Evolutionary conservation across 1,284 basidiomycete genomes (phyloP), one percentile per base, ranked within the genome.

Genomic region (Xerocomus minutiporus): DNA sequence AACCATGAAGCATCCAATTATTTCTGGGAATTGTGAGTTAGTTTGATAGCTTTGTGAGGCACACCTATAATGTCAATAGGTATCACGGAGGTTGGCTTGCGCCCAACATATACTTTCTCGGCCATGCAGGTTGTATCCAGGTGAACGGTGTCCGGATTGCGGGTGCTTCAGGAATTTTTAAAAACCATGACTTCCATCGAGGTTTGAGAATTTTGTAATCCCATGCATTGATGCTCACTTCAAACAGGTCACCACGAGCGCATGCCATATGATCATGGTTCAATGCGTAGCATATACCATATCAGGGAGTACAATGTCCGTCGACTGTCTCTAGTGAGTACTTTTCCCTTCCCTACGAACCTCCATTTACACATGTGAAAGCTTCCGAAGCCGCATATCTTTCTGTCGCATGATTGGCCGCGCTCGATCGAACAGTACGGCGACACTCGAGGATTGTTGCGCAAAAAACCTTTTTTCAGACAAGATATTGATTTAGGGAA

Each of bases 1-100:
- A 99, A 99, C 67, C 96, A 99, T 68, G 96, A 99, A 72, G 93
- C 93, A 4, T 95, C 92, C 51, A 97, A 94, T 65, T 97, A 98
- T 69, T 81, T 99, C 75, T 95, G 92, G 88, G 97, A 99, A 68
- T 74, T 97, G 87, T 94, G 64, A 72, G 90, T 73, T 25, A 3
- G 29, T n/a, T 28, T n/a, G 5, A n/a, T 20, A 20, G 25, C n/a
- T 43, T 17, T 11, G 28, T 38, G 26, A 15, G 35, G 17, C 35
- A 47, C 55, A 46, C 46, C 40, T 26, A 44, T 48, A 20, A 40
- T 15, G 8, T 52, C 8, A 34, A 38, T 52, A 93, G 90, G 51
- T 96, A 93, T 67, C 90, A 97, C 61, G 93, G 94, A 29, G 93
- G 94, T 15, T 97, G 93, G 96, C 72, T 98, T 13, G 97, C 97